phyloP scores from a whole-genome alignment of 306 rosid species.

The Trichosanthes cucumerina region DNA sequence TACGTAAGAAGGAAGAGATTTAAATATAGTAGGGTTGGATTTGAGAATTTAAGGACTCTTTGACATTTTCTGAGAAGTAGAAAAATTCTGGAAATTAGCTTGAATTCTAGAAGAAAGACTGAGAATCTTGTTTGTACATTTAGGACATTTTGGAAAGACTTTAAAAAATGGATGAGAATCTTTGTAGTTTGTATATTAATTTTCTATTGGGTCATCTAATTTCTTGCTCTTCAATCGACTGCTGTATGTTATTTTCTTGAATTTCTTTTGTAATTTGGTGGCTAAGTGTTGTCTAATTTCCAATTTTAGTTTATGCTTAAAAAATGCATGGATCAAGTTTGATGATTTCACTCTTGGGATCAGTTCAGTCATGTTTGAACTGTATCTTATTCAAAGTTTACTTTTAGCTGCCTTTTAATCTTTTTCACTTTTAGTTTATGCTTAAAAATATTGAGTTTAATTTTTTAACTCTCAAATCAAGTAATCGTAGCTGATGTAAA shows the following conservation, averaged over 20 bases:
- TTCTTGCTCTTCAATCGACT: background rate
- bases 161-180: too few relatives aligned
- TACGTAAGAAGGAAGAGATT: background rate
- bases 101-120: too few relatives aligned
- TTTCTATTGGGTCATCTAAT: background rate
- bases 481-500: too few relatives aligned
- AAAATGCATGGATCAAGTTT: background rate
- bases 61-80: background rate
- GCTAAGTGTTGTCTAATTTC: background rate
- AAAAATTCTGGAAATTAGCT: too few relatives aligned
- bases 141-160: too few relatives aligned
- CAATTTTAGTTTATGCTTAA: background rate
- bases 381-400: background rate
- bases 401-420: background rate
- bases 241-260: background rate
- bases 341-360: background rate
- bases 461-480: too few relatives aligned
- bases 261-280: background rate
- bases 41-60: background rate
- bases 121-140: too few relatives aligned
- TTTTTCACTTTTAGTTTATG: too few relatives aligned
- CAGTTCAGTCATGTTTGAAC: background rate
- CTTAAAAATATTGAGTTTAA: too few relatives aligned
- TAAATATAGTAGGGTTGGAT: background rate
- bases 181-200: background rate